Conservation (phyloP, 139 green algal genomes). For the Chlorella vulgaris region DNA sequence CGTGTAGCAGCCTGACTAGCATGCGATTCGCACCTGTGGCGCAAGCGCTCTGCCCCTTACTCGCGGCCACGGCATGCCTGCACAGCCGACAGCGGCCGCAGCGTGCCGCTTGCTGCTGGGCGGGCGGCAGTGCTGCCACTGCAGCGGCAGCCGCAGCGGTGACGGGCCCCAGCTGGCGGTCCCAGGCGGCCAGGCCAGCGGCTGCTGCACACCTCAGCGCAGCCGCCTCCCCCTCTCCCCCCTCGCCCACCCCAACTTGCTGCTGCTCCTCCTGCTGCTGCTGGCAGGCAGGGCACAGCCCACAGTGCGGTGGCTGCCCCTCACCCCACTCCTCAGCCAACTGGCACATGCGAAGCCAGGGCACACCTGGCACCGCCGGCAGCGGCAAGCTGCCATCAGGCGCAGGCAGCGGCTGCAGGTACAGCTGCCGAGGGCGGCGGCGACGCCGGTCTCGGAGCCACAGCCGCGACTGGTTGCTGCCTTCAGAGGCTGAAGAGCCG, state of each 20-base stretch:
- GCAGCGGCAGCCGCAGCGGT: background rate
- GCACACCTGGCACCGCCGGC: constrained; percentile 4
- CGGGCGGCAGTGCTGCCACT: background rate
- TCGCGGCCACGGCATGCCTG: background rate
- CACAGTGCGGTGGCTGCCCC: background rate
- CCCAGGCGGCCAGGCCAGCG: background rate
- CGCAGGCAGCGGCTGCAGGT: constrained; percentile 20
- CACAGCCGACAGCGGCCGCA: constrained; percentile 23
- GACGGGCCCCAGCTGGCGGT: constrained; percentile 27
- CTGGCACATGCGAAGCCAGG: background rate
- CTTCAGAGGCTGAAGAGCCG: background rate
- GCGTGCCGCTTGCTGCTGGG: background rate
- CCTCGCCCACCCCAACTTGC: background rate
- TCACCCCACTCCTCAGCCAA: background rate
- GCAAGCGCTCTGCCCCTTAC: background rate
- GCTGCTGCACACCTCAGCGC: background rate
- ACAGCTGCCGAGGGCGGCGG: background rate
- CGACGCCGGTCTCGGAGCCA: constrained; percentile 9
- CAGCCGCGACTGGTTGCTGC: constrained; percentile 20
- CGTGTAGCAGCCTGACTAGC: no score
- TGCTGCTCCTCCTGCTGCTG: background rate
- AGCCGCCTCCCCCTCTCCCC: background rate
- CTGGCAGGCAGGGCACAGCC: background rate
- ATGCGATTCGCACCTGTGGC: constrained; percentile 4
- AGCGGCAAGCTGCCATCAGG: constrained; percentile 19